These are phyloP conservation scores for Tulasnella sp. DNA, from an alignment of 768 basidiomycete species.

Conservation along the genomic window DNA sequence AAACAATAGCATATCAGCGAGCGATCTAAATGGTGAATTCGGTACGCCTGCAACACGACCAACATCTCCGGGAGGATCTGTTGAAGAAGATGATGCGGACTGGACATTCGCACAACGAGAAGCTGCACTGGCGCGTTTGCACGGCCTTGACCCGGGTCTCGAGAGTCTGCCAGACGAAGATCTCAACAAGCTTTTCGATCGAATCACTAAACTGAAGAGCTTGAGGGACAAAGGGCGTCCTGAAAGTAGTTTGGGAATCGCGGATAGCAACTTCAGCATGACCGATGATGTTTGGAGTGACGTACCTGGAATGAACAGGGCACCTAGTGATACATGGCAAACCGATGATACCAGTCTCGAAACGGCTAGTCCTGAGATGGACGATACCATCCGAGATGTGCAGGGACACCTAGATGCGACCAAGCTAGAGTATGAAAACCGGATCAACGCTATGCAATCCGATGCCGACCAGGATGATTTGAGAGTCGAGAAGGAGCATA, in stretches of 20 bases:
- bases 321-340: slow-evolving; percentile 59
- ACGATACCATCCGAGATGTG: slow-evolving; percentile 42
- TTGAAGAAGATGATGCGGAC: slow-evolving; percentile 64
- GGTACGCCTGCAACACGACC: slow-evolving; percentile 33
- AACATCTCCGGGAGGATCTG: slow-evolving; percentile 39
- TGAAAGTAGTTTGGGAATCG: slow-evolving; percentile 41
- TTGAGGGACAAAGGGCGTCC: slow-evolving; percentile 61
- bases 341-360: slow-evolving; percentile 86
- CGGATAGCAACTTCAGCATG: slow-evolving; percentile 52
- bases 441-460: slow-evolving; percentile 39
- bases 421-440: slow-evolving; percentile 41
- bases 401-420: slow-evolving; percentile 53
- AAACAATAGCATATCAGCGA: slow-evolving; percentile 49
- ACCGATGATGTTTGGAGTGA: slow-evolving; percentile 86
- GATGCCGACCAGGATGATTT: slow-evolving; percentile 67
- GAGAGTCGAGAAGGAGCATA: slow-evolving; percentile 82
- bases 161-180: slow-evolving; percentile 93
- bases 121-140: slow-evolving; percentile 70
- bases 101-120: slow-evolving; percentile 97
- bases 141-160: slow-evolving; percentile 73
- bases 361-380: slow-evolving; percentile 54
- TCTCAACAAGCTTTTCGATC: slow-evolving; percentile 84
- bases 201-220: slow-evolving; percentile 84
- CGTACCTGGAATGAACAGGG: slow-evolving; percentile 53
- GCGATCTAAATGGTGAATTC: slow-evolving; percentile 44